phyloP scores from a whole-genome alignment of 768 basidiomycete genomes.

The Dictyophora rubrovolvata region DNA sequence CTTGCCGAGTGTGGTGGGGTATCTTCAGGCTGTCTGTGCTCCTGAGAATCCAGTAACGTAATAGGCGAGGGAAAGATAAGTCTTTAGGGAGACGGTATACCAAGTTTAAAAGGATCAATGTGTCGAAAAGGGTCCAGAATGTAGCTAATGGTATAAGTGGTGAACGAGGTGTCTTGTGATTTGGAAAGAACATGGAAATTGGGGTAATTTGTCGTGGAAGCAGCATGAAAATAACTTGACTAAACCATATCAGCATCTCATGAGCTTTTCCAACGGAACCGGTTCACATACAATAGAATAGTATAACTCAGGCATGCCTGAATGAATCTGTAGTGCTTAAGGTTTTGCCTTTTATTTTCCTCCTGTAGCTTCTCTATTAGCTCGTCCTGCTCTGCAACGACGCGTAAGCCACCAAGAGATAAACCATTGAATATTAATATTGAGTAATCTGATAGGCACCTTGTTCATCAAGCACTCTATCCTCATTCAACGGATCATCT shows the following conservation, averaged over 20 bases:
- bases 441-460: conserved; percentile 23
- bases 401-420: neutral
- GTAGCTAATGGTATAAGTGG: conserved; percentile 34
- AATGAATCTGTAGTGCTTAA: conserved; percentile 29
- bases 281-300: conserved; percentile 28
- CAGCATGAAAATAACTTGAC: conserved; percentile 36
- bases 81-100: conserved; percentile 7
- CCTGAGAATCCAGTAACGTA: conserved; percentile 22
- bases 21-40: neutral
- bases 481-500: conserved; percentile 22
- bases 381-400: conserved; percentile 47
- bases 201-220: conserved; percentile 29
- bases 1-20: neutral
- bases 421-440: neutral
- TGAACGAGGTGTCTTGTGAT: conserved; percentile 17
- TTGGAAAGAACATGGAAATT: conserved; percentile 8
- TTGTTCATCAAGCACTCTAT: conserved; percentile 29
- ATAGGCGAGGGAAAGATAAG: conserved; percentile 22
- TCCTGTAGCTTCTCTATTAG: conserved; percentile 38
- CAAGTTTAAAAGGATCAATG: conserved; percentile 27
- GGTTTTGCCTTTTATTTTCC: conserved; percentile 34
- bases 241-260: conserved; percentile 33
- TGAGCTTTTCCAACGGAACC: conserved; percentile 9
- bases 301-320: conserved; percentile 36
- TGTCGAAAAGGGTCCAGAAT: conserved; percentile 39